A percentile compares a stretch with the other conserved stretches of the same genome.
Evolutionary conservation across 352 stramenopile genomes (phyloP).

Genomic region (Peronosclerospora sorghi): DNA sequence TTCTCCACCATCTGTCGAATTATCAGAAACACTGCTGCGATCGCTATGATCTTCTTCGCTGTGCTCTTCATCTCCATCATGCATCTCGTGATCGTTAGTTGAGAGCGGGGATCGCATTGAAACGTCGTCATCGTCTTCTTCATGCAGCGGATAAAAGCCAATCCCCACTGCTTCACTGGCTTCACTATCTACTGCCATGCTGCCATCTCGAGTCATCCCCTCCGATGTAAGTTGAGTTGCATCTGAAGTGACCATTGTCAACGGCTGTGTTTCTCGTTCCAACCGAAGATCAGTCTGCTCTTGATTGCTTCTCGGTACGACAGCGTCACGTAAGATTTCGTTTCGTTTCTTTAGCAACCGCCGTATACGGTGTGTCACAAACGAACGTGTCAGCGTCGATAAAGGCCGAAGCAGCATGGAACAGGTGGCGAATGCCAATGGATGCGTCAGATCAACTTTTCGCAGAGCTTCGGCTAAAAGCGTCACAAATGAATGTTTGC

Average conservation of each 20-base stretch:
- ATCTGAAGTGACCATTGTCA: background rate
- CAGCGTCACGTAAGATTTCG: slow-evolving; percentile 4
- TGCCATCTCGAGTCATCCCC: slow-evolving; percentile 1
- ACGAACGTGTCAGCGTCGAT: slow-evolving; percentile 66
- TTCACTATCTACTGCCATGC: slow-evolving; percentile 22
- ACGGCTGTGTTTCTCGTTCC: background rate
- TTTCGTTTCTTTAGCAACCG: slow-evolving; percentile 56
- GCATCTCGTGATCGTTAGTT: slow-evolving; percentile 48
- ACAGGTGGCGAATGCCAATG: slow-evolving; percentile 60
- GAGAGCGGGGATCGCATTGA: slow-evolving; percentile 52
- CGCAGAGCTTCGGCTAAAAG: slow-evolving; percentile 64
- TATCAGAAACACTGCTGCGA: slow-evolving; percentile 42
- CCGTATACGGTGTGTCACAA: slow-evolving; percentile 62
- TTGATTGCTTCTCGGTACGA: background rate
- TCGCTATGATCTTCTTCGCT: slow-evolving; percentile 61
- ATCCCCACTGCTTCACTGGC: background rate
- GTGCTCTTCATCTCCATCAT: slow-evolving; percentile 28
- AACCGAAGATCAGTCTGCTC: background rate
- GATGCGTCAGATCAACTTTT: slow-evolving; percentile 69
- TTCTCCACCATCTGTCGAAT: slow-evolving; percentile 38
- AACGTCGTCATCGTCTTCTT: slow-evolving; percentile 43
- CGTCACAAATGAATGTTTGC: slow-evolving; percentile 69
- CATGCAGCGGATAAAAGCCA: slow-evolving; percentile 15
- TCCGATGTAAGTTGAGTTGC: background rate
- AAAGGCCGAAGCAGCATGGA: slow-evolving; percentile 74